Conservation (phyloP, 306 rosid genomes). For the Begonia masoniana region DNA sequence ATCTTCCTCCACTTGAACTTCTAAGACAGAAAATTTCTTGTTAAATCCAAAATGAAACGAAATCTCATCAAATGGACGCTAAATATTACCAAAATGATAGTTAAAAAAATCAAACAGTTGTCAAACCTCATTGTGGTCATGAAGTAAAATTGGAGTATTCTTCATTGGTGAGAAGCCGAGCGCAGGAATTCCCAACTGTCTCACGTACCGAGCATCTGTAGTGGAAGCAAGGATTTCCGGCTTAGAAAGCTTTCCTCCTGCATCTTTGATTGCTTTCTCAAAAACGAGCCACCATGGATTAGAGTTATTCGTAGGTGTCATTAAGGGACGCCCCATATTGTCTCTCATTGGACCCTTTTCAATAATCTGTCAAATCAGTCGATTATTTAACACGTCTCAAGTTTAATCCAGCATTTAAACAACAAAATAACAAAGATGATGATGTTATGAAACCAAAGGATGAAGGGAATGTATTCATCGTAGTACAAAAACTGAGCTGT, state of each 20-base stretch:
- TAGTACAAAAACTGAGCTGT: too few relatives aligned
- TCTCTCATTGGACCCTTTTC: conserved; percentile 62
- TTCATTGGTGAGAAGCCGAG: conserved; percentile 92
- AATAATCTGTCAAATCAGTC: conserved; percentile 22
- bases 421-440: too few relatives aligned
- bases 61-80: background rate
- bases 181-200: conserved; percentile 67
- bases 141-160: conserved; percentile 83
- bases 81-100: background rate
- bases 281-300: conserved; percentile 93
- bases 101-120: conserved; percentile 3
- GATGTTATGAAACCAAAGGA: too few relatives aligned
- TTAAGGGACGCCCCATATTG: conserved; percentile 45
- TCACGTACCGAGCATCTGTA: conserved; percentile 54
- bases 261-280: conserved; percentile 46
- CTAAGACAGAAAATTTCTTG: too few relatives aligned
- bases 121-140: conserved; percentile 86
- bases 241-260: conserved; percentile 65
- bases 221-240: conserved; percentile 85
- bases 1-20: too few relatives aligned
- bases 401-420: too few relatives aligned
- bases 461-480: too few relatives aligned
- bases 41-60: background rate
- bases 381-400: too few relatives aligned
- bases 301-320: conserved; percentile 56